These are phyloP conservation scores for Tulasnella sp. DNA, from an alignment of 768 basidiomycete genomes.

Conservation along the genomic window DNA sequence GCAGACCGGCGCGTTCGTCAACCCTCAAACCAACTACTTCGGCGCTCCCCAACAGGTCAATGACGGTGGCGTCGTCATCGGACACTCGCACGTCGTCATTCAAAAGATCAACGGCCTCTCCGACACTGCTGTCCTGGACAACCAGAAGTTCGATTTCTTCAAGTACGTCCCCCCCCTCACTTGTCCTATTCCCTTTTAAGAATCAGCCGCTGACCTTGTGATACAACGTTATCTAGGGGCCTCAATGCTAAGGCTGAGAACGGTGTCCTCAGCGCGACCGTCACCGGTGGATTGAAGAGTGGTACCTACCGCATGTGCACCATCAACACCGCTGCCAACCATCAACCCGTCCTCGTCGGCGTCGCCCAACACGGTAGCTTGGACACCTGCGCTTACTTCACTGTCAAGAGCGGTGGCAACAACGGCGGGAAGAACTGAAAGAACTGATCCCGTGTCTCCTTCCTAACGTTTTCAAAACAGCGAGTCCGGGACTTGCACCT, in stretches of 20 bases:
- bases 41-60: slow-evolving; percentile 63
- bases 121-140: slow-evolving; percentile 54
- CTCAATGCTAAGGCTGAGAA: slow-evolving; percentile 47
- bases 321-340: slow-evolving; percentile 61
- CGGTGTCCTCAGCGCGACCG: slow-evolving; percentile 55
- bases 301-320: slow-evolving; percentile 63
- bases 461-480: background rate
- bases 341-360: slow-evolving; percentile 47
- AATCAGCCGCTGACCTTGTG: background rate
- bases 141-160: slow-evolving; percentile 63
- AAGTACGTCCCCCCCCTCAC: slow-evolving; percentile 42
- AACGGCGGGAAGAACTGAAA: slow-evolving; percentile 64
- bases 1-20: slow-evolving; percentile 60
- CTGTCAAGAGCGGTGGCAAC: slow-evolving; percentile 60
- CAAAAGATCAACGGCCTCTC: slow-evolving; percentile 51
- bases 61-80: slow-evolving; percentile 55
- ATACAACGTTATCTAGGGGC: slow-evolving; percentile 42
- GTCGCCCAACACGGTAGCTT: slow-evolving; percentile 29
- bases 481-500: slow-evolving; percentile 3
- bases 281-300: slow-evolving; percentile 59
- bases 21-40: slow-evolving; percentile 58
- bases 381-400: slow-evolving; percentile 21
- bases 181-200: slow-evolving; percentile 29
- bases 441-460: slow-evolving; percentile 38
- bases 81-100: slow-evolving; percentile 63